A percentile compares a stretch with the other conserved stretches of the same genome.
These are phyloP conservation scores for Saccharomycopsis microspora DNA, from an alignment of 805 yeast genomes.

Conservation along the genomic window DNA sequence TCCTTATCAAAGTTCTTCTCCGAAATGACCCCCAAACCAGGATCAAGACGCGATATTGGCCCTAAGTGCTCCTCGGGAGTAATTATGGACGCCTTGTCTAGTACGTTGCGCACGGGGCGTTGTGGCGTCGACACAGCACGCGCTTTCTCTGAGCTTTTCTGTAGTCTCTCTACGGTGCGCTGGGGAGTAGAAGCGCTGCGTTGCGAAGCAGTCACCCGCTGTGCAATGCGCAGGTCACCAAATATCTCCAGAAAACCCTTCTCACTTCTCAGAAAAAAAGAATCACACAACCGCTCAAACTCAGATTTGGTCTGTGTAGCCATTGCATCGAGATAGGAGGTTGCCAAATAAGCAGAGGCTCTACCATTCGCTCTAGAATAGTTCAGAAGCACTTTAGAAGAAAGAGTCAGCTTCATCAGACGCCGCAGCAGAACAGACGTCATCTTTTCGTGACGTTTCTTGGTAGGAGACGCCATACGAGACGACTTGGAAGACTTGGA, in stretches of 20 bases:
- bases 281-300: constrained; percentile 14
- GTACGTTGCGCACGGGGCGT: too few species aligned
- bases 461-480: too few species aligned
- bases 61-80: constrained; percentile 6
- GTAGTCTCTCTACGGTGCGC: neutral
- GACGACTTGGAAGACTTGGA: too few species aligned
- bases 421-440: neutral
- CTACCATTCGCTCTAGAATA: constrained; percentile 2
- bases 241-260: constrained; percentile 9
- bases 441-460: too few species aligned
- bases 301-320: constrained; percentile 13
- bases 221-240: constrained; percentile 13
- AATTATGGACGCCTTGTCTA: neutral
- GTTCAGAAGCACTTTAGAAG: constrained; percentile 12
- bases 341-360: neutral
- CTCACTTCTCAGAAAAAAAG: constrained; percentile 11
- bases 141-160: constrained; percentile 2
- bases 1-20: neutral
- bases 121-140: neutral
- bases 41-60: constrained; percentile 15
- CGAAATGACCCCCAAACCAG: constrained; percentile 6
- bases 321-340: constrained; percentile 6
- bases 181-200: neutral
- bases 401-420: constrained; percentile 11
- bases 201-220: constrained; percentile 5